Evolutionary conservation across 768 basidiomycete genomes (phyloP).

Genomic region (Fomitopsis pulvina): DNA sequence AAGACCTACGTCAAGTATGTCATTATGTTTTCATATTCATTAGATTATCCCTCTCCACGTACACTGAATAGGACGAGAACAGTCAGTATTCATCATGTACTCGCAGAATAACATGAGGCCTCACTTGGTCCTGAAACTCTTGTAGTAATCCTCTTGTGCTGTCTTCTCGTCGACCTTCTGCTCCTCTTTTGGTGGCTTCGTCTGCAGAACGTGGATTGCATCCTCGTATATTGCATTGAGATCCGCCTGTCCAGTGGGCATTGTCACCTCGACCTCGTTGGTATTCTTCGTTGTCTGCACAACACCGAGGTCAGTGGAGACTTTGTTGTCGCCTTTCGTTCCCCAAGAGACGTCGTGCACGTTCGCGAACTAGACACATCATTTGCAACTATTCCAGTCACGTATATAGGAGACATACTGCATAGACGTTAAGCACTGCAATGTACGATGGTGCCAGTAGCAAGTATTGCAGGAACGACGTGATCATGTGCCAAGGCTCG

Average conservation of each 20-base stretch:
- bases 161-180: slow-evolving; percentile 54
- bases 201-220: slow-evolving; percentile 74
- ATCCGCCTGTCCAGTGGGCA: slow-evolving; percentile 85
- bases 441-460: slow-evolving; percentile 94
- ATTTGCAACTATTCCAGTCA: slow-evolving; percentile 6
- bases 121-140: slow-evolving; percentile 83
- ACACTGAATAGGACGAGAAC: slow-evolving; percentile 26
- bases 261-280: slow-evolving; percentile 79
- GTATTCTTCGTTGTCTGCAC: slow-evolving; percentile 60
- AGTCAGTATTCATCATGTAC: slow-evolving; percentile 11
- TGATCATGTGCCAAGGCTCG: slow-evolving; percentile 98
- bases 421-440: slow-evolving; percentile 88
- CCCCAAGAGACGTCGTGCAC: slow-evolving; percentile 95
- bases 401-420: slow-evolving; percentile 34
- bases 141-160: slow-evolving; percentile 81
- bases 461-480: slow-evolving; percentile 88
- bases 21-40: slow-evolving; percentile 4
- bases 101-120: slow-evolving; percentile 13
- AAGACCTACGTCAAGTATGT: slow-evolving; percentile 44
- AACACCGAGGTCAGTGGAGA: slow-evolving; percentile 78
- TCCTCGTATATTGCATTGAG: slow-evolving; percentile 89
- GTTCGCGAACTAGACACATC: slow-evolving; percentile 60
- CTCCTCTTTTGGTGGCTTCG: slow-evolving; percentile 72
- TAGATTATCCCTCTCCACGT: slow-evolving; percentile 10
- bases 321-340: slow-evolving; percentile 91